phyloP scores from a whole-genome alignment of 345 rosid genomes.

The Populus alba region DNA sequence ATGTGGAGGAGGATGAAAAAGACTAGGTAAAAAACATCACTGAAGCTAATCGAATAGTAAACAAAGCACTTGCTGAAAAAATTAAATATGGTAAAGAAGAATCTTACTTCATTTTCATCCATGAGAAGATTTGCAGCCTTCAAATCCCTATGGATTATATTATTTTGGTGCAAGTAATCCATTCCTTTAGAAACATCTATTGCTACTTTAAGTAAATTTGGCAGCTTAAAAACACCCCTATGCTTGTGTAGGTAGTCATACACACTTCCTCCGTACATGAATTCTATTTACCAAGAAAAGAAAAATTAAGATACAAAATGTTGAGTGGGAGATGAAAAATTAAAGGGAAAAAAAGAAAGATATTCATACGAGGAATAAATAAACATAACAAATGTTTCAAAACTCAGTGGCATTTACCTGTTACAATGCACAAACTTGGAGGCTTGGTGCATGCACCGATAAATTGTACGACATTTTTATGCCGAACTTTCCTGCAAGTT shows the following conservation, averaged over 20 bases:
- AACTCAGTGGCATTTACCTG: constrained; percentile 48
- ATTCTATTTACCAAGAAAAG: constrained; percentile 42
- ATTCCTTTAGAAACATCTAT: constrained; percentile 96
- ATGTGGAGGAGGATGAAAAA: neutral
- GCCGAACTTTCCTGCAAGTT: constrained; percentile 83
- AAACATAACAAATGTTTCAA: neutral
- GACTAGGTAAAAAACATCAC: neutral
- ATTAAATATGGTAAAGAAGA: neutral
- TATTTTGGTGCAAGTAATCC: constrained; percentile 92
- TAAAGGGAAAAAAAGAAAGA: neutral
- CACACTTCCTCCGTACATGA: constrained; percentile 97
- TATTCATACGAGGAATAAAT: no score
- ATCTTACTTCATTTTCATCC: constrained; percentile 95
- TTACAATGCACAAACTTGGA: constrained; percentile 83
- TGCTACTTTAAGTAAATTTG: constrained; percentile 78
- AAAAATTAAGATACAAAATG: constrained; percentile 12
- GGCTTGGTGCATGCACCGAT: constrained; percentile 98
- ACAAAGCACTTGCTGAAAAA: neutral
- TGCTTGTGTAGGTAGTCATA: constrained; percentile 97
- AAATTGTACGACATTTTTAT: constrained; percentile 94
- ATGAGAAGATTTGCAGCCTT: constrained; percentile 92
- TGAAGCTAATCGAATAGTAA: neutral
- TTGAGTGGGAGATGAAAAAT: neutral
- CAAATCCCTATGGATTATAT: constrained; percentile 94
- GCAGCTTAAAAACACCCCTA: constrained; percentile 86